Evolutionary conservation across 2,329 filamentous ascomycete species (phyloP).

Genomic region (Xylariaceae sp.): DNA sequence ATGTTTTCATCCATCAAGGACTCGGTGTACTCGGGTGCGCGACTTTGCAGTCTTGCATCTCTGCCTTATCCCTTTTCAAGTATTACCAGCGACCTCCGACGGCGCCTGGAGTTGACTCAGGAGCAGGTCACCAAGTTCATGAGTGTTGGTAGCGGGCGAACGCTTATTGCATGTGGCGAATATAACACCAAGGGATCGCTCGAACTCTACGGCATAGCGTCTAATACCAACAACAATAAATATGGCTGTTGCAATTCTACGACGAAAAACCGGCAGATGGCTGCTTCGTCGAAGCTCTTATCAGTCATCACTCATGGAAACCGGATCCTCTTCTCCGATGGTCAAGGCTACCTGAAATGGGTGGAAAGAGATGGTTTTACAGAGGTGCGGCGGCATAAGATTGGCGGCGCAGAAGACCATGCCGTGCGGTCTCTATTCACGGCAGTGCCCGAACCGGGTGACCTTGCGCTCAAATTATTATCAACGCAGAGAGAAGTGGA

Average conservation of each 20-base stretch:
- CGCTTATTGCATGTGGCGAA: conserved; percentile 76
- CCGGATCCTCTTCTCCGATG: conserved; percentile 76
- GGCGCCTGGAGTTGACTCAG: conserved; percentile 49
- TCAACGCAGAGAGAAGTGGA: conserved; percentile 46
- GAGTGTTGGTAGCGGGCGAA: conserved; percentile 49
- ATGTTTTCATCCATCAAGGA: conserved; percentile 73
- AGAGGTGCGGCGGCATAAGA: conserved; percentile 49
- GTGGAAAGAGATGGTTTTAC: conserved; percentile 76
- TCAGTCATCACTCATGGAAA: conserved; percentile 78
- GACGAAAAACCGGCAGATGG: conserved; percentile 78
- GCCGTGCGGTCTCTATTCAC: conserved; percentile 47
- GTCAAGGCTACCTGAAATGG: conserved; percentile 81
- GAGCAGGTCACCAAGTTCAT: conserved; percentile 53
- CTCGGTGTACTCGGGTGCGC: conserved; percentile 78
- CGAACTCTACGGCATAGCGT: conserved; percentile 70
- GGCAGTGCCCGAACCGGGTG: conserved; percentile 52
- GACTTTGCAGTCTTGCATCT: conserved; percentile 66
- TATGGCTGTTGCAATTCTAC: conserved; percentile 41
- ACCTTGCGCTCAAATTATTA: conserved; percentile 75
- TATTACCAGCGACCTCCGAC: conserved; percentile 54
- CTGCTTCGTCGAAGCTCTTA: conserved; percentile 72
- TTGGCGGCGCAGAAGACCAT: conserved; percentile 49
- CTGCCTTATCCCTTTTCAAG: conserved; percentile 64
- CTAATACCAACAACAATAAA: conserved; percentile 22
- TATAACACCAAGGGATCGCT: conserved; percentile 89